A percentile compares a stretch with the other conserved stretches of the same genome.
Conservation (phyloP, 1,284 basidiomycete species). For the Microbotryomycetes sp. region DNA sequence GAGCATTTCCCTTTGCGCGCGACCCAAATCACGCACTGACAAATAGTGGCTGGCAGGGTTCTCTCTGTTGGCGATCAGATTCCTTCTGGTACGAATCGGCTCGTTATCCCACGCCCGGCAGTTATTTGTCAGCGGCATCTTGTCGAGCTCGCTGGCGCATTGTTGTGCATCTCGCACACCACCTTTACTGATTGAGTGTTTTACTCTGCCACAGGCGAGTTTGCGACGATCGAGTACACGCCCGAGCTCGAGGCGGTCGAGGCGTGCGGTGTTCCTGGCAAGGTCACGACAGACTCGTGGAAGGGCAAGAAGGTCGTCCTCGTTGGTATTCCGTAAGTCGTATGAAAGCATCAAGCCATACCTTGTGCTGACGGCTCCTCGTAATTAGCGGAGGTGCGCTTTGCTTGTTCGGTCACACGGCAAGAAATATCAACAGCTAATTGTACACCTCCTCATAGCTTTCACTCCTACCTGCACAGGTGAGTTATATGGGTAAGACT, state of each 20-base stretch:
- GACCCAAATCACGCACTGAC: no score
- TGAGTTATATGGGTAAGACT: no score
- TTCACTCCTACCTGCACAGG: conserved; percentile 23
- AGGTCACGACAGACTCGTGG: conserved; percentile 55
- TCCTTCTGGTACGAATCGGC: neutral
- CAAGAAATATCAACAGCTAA: neutral
- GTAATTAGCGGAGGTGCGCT: neutral
- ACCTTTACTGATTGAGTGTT: no score
- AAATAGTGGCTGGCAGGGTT: neutral
- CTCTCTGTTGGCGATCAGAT: neutral
- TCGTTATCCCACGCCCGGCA: neutral
- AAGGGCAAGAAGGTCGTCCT: conserved; percentile 76
- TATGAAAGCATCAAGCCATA: neutral
- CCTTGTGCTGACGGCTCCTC: conserved; percentile 5
- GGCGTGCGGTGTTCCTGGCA: conserved; percentile 42
- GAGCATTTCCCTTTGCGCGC: no score
- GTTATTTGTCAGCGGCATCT: no score
- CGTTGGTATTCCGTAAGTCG: conserved; percentile 55
- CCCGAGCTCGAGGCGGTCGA: conserved; percentile 55
- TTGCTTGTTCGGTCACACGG: conserved; percentile 35
- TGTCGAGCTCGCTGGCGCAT: no score
- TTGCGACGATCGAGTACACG: conserved; percentile 58
- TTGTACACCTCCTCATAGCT: no score
- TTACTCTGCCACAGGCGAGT: conserved; percentile 48
- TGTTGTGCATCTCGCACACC: no score